Conservation (phyloP, 2,329 filamentous ascomycete species). For the Endoconidiophora polonica region DNA sequence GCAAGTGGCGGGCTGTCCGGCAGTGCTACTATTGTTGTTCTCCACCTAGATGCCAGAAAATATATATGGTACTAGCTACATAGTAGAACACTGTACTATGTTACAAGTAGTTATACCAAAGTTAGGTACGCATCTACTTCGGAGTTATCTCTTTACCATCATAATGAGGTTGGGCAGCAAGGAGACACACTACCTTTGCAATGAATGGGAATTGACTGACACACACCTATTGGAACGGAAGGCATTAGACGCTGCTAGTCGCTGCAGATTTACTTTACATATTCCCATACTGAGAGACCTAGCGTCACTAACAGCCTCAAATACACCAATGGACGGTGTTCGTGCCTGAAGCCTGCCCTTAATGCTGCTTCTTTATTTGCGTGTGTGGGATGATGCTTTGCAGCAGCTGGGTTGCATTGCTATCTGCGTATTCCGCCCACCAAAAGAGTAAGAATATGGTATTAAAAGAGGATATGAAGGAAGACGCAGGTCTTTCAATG, state of each 20-base stretch:
- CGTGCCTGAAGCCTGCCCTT: neutral
- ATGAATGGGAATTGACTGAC: neutral
- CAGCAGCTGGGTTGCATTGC: neutral
- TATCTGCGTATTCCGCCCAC: no score
- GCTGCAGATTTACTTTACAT: neutral
- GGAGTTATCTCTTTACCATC: neutral
- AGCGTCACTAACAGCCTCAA: no score
- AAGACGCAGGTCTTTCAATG: no score
- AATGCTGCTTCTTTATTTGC: no score
- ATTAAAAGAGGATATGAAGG: no score
- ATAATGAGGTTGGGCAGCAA: slow-evolving; percentile 2
- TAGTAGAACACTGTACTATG: no score
- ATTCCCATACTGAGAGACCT: neutral
- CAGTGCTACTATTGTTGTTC: neutral
- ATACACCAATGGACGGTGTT: neutral
- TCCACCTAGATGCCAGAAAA: neutral
- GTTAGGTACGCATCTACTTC: slow-evolving; percentile 11
- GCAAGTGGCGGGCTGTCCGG: neutral
- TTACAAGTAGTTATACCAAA: no score
- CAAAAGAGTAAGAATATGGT: no score
- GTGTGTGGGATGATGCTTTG: slow-evolving; percentile 4
- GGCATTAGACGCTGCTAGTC: no score
- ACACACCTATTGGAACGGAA: no score
- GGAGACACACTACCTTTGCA: neutral
- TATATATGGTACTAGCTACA: no score